Base-by-base conservation (phyloP, 2,329 filamentous ascomycete species). In the Elsinoe ampelina region DNA sequence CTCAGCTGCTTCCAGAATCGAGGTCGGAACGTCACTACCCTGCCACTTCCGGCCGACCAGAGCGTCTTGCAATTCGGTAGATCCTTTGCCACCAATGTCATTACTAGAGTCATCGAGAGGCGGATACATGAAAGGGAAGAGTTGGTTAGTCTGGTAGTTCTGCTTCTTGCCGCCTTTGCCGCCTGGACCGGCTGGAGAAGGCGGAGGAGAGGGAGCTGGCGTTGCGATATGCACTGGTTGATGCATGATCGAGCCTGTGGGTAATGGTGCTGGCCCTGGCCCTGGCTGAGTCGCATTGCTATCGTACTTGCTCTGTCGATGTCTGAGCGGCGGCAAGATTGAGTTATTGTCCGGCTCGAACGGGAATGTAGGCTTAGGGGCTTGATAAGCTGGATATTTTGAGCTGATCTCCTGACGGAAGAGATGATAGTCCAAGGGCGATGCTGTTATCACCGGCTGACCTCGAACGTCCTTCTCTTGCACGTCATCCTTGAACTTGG, bases 221-320 rank as follows among this genome's bases (percentile, higher is more conserved):
- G 93, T 98, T n/a, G 93, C 93, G 64, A 98, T 98, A 70, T 98
- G 93, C 5, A 98, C 92, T 5, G 93, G 89, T 66, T 97, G 92
- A 68, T 97, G 84, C 22, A 98, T 79, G 65, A 98, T 97, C 0
- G 91, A 96, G 1, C 77, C 76, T 22, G 77, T 73, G 2, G 77
- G 72, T 22, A 54, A 20, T 4, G 55, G 57, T 20, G 58, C 58
- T 5, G 48, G 38, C 6, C 22, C 34, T 17, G 38, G 38, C 13
- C 54, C 54, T 47, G 54, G 22, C 77, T 60, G 84, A 12, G 42
- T 48, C 7, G 78, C 77, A 60, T 79, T 82, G 58, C 77, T 76
- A 35, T 60, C 52, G 39, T 71, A 58, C 63, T 68, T 57, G 65
- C 70, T 59, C 65, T 76, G 65, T 59, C 92, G 84, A 63, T 88